These are phyloP conservation scores for Brassica cretica DNA, from an alignment of 345 rosid species.

Conservation along the genomic window DNA sequence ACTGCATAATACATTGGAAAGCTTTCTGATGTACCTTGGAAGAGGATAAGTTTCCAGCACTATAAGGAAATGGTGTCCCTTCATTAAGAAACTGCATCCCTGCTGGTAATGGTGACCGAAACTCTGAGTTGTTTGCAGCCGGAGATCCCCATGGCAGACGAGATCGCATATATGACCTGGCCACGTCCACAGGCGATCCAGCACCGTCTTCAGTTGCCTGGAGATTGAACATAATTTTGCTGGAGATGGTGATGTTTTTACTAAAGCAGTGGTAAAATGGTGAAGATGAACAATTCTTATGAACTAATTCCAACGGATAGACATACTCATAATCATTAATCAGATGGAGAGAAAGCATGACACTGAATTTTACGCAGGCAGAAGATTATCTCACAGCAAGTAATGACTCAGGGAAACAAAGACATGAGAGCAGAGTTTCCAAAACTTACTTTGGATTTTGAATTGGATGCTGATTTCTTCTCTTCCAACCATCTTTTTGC, in stretches of 20 bases:
- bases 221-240: slow-evolving; percentile 16
- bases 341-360: background rate
- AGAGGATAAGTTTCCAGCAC: slow-evolving; percentile 44
- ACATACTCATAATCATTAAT: slow-evolving; percentile 3
- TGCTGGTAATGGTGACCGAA: slow-evolving; percentile 46
- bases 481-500: slow-evolving; percentile 80
- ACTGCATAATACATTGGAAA: slow-evolving; percentile 4
- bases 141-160: slow-evolving; percentile 83
- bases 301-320: background rate
- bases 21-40: slow-evolving; percentile 52
- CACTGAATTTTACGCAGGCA: no score
- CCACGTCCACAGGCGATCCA: slow-evolving; percentile 80
- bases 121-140: slow-evolving; percentile 40
- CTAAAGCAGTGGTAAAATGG: slow-evolving; percentile 13
- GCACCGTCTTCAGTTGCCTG: slow-evolving; percentile 55
- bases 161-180: slow-evolving; percentile 75
- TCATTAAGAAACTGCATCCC: slow-evolving; percentile 54
- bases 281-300: background rate
- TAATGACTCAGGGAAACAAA: no score
- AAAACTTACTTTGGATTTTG: slow-evolving; percentile 51
- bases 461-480: slow-evolving; percentile 65
- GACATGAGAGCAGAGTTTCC: slow-evolving; percentile 32
- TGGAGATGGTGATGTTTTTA: slow-evolving; percentile 17
- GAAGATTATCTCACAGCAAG: no score
- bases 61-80: slow-evolving; percentile 48